These are phyloP conservation scores for Herpetospermum pedunculosum DNA, from an alignment of 306 rosid genomes.

Conservation along the genomic window DNA sequence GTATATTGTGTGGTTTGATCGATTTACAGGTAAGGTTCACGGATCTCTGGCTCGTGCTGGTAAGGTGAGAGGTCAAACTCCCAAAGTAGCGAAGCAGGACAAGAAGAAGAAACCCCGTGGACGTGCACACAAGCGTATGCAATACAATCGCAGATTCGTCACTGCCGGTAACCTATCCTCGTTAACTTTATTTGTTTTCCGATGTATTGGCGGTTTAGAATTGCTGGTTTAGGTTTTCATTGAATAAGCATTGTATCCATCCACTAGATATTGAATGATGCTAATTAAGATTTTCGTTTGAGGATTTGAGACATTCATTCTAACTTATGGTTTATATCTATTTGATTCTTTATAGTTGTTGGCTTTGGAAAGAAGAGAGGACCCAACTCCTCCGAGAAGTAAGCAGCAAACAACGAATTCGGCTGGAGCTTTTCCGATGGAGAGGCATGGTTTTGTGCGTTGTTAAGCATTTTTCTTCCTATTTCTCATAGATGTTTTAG, in stretches of 20 bases:
- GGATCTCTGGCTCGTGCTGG: conserved; percentile 65
- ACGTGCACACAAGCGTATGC: conserved; percentile 56
- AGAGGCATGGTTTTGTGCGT: background rate
- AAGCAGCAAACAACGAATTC: background rate
- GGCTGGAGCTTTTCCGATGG: background rate
- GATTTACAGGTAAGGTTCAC: conserved; percentile 47
- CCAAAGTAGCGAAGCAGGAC: conserved; percentile 57
- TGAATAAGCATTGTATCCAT: background rate
- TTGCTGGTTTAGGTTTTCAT: background rate
- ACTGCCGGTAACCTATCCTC: conserved; percentile 29
- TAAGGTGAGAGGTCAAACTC: conserved; percentile 60
- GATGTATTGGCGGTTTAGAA: background rate
- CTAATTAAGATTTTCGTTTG: background rate
- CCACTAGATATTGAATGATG: background rate
- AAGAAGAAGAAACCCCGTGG: conserved; percentile 59
- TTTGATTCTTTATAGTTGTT: conserved; percentile 1
- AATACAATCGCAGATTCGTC: conserved; percentile 56
- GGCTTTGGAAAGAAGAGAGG: conserved; percentile 22
- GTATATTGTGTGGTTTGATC: background rate
- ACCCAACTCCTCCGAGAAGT: conserved; percentile 20
- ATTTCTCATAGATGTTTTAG: conserved; percentile 4
- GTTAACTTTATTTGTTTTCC: no score
- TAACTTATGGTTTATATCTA: background rate
- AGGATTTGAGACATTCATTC: conserved; percentile 9
- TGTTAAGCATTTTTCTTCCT: background rate